These are phyloP conservation scores for Takashimella tepidaria DNA, from an alignment of 1,284 basidiomycete species.

Conservation along the genomic window DNA sequence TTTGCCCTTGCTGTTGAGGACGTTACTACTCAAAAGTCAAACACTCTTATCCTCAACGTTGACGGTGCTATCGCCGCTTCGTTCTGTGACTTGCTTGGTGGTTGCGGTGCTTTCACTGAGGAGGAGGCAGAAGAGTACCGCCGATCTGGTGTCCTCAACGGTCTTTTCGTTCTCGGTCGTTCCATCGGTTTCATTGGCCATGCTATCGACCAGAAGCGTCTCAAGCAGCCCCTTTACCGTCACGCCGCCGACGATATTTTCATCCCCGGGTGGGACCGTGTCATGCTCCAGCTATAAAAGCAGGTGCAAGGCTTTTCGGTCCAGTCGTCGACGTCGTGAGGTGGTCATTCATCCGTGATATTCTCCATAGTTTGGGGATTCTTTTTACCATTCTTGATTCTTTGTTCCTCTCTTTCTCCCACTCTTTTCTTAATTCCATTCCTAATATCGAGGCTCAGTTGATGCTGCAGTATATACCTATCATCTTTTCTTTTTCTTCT, in stretches of 20 bases:
- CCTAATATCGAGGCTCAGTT: too few relatives aligned
- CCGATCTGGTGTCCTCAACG: constrained; percentile 72
- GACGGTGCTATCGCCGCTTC: constrained; percentile 97
- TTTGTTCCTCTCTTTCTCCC: too few relatives aligned
- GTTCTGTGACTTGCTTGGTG: constrained; percentile 92
- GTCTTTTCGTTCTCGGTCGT: constrained; percentile 93
- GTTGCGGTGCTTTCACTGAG: constrained; percentile 87
- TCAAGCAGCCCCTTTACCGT: constrained; percentile 85
- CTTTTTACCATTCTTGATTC: too few relatives aligned
- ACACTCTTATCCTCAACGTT: constrained; percentile 88
- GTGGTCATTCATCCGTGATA: too few relatives aligned
- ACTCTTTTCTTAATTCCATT: too few relatives aligned
- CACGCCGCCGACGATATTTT: constrained; percentile 83
- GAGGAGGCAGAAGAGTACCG: constrained; percentile 98
- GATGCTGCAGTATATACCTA: too few relatives aligned
- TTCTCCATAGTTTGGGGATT: too few relatives aligned
- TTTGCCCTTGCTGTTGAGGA: constrained; percentile 98
- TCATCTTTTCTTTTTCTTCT: too few relatives aligned
- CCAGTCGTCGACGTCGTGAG: too few relatives aligned
- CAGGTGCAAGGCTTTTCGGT: too few relatives aligned
- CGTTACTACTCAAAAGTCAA: constrained; percentile 97
- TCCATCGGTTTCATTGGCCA: constrained; percentile 81
- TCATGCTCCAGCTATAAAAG: neutral
- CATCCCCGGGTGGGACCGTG: constrained; percentile 43
- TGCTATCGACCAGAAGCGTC: constrained; percentile 76